Conservation (phyloP, 257 asterid species). For the Cinchona pubescens region DNA sequence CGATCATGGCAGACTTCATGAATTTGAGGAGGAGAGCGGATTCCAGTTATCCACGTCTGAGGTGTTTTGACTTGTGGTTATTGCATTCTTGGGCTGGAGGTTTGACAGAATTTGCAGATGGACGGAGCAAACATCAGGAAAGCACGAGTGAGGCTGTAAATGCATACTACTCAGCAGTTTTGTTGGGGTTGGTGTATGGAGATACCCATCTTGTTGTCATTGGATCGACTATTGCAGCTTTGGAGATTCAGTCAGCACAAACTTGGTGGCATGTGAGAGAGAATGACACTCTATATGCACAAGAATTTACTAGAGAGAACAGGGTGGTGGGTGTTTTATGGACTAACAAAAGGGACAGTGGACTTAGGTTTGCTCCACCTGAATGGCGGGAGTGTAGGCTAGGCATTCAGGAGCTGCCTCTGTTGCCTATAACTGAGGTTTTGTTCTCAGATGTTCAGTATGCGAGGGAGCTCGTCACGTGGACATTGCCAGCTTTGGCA, state of each 20-base stretch:
- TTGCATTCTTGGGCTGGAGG: conserved; percentile 99
- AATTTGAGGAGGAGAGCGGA: conserved; percentile 50
- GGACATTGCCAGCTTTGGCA: conserved; percentile 70
- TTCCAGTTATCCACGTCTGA: conserved; percentile 62
- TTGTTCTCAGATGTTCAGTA: conserved; percentile 60
- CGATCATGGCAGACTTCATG: conserved; percentile 85
- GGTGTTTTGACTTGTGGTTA: conserved; percentile 79
- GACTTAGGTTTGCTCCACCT: conserved; percentile 90
- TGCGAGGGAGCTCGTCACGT: conserved; percentile 58
- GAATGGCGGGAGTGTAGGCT: conserved; percentile 75
- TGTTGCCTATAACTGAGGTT: conserved; percentile 70
- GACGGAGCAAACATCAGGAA: conserved; percentile 88
- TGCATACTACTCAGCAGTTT: conserved; percentile 89
- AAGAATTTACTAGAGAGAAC: conserved; percentile 58
- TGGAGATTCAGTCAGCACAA: conserved; percentile 76
- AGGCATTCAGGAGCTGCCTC: conserved; percentile 79
- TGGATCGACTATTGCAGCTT: conserved; percentile 69
- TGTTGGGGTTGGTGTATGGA: conserved; percentile 88
- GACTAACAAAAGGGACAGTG: conserved; percentile 81
- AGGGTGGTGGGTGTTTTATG: conserved; percentile 85
- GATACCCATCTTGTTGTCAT: conserved; percentile 71
- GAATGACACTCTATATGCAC: conserved; percentile 42
- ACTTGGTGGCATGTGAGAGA: conserved; percentile 92
- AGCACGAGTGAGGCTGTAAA: conserved; percentile 95
- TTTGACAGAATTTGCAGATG: conserved; percentile 82